A percentile compares a stretch with the other conserved stretches of the same genome.
Evolutionary conservation across 2,329 filamentous ascomycete genomes (phyloP).

Genomic region (Alternaria rosae): DNA sequence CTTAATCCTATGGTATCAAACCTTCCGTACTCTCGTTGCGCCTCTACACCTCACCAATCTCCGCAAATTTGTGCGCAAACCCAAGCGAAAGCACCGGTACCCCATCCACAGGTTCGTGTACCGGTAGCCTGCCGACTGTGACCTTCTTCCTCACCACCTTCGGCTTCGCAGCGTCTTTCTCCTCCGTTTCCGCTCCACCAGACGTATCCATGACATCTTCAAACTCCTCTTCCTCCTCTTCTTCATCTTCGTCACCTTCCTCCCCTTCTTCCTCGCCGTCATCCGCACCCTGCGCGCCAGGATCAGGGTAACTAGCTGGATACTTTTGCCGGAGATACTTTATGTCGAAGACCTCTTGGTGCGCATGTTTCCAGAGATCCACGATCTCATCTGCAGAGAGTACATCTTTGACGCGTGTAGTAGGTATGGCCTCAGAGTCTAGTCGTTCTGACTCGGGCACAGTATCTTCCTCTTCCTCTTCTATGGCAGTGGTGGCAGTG

Average conservation of each 20-base stretch:
- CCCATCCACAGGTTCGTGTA: constrained; percentile 24
- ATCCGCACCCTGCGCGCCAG: constrained; percentile 9
- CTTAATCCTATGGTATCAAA: constrained; percentile 1
- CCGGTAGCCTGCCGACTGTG: constrained; percentile 6
- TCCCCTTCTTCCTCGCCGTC: constrained; percentile 24
- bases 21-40: background rate
- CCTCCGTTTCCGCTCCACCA: constrained; percentile 7
- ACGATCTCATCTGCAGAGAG: constrained; percentile 31
- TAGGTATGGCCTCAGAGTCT: constrained; percentile 20
- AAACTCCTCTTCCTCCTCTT: constrained; percentile 28
- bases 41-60: constrained; percentile 24
- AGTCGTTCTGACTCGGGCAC: constrained; percentile 13
- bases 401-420: constrained; percentile 25
- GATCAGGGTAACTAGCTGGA: constrained; percentile 8
- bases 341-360: constrained; percentile 29
- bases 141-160: constrained; percentile 13
- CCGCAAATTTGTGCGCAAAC: constrained; percentile 34
- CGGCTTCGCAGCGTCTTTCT: constrained; percentile 9
- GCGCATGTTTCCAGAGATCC: constrained; percentile 29
- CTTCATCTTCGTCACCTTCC: constrained; percentile 21
- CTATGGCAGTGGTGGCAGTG: background rate
- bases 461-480: constrained; percentile 14
- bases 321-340: constrained; percentile 20
- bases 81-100: constrained; percentile 32
- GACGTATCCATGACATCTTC: constrained; percentile 30